Conservation (phyloP, 345 rosid species). For the Gossypium stocksii region DNA sequence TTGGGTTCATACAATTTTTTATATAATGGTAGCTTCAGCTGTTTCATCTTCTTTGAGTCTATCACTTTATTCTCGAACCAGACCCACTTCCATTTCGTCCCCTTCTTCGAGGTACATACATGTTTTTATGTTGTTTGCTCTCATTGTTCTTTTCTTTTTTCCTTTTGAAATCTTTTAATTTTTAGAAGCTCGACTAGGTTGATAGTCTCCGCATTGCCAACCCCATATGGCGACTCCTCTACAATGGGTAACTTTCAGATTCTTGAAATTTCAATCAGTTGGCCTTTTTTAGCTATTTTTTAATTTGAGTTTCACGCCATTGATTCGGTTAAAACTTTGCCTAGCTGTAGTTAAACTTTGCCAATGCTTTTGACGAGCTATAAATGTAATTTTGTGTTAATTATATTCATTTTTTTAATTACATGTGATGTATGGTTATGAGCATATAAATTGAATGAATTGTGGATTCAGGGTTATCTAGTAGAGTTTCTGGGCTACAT, state of each 20-base stretch:
- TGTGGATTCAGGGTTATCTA: not conserved
- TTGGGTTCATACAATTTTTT: too few relatives aligned
- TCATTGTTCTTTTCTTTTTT: not conserved
- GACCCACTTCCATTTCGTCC: not conserved
- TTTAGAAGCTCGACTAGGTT: not conserved
- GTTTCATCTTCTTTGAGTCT: conserved; percentile 1
- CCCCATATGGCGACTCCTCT: conserved; percentile 3
- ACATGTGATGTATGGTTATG: not conserved
- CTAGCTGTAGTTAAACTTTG: not conserved
- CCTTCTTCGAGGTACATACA: not conserved
- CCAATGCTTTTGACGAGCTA: not conserved
- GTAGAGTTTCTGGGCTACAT: not conserved
- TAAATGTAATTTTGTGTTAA: too few relatives aligned
- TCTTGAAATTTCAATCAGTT: not conserved
- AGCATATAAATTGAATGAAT: not conserved
- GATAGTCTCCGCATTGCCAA: not conserved
- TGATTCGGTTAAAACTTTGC: not conserved
- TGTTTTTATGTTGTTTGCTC: not conserved
- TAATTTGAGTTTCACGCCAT: not conserved
- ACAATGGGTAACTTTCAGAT: not conserved
- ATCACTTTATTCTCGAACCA: not conserved
- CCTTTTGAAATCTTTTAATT: not conserved
- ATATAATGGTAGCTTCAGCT: not conserved
- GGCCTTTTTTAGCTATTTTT: too few relatives aligned
- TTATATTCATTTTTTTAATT: not conserved